Evolutionary conservation across 306 rosid species (phyloP).

Genomic region (Datisca glomerata): DNA sequence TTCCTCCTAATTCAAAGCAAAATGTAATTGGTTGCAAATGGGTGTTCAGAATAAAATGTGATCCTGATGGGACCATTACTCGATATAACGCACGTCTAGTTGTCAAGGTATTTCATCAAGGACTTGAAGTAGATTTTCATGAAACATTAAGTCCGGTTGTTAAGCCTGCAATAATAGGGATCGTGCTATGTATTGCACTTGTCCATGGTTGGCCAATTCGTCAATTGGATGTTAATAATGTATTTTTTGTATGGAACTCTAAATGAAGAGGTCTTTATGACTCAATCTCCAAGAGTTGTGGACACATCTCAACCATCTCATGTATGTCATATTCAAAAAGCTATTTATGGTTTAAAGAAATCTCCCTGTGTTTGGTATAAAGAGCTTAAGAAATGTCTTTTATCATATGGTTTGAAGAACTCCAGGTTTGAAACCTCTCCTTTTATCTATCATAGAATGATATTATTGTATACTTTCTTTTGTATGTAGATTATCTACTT

Average conservation of each 20-base stretch:
- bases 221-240: no score
- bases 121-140: background rate
- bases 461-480: background rate
- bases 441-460: background rate
- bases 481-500: slow-evolving; percentile 2
- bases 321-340: background rate
- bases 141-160: background rate
- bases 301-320: background rate
- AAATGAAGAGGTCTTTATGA: no score
- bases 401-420: background rate
- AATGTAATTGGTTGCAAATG: background rate
- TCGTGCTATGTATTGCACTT: background rate
- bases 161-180: background rate
- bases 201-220: background rate
- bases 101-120: no score
- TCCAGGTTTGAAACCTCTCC: background rate
- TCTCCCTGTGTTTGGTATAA: no score
- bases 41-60: background rate
- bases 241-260: background rate
- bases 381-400: background rate
- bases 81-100: no score
- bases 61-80: background rate
- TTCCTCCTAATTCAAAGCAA: background rate
- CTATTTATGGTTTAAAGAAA: background rate
- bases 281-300: no score